These are phyloP conservation scores for Kazachstania africana DNA, from an alignment of 805 yeast genomes.

Conservation along the genomic window DNA sequence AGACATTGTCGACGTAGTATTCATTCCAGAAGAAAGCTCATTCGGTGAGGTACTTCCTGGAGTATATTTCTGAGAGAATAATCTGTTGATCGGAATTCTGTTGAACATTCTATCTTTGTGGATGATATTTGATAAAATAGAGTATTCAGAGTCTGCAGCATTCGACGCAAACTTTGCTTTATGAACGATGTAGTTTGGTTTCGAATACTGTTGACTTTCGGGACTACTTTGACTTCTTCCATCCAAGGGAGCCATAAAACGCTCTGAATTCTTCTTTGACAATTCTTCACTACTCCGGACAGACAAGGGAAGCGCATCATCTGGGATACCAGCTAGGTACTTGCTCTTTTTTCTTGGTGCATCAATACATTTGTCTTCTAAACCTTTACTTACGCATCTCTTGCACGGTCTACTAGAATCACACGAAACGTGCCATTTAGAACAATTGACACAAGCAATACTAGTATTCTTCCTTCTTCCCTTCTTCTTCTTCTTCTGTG, in stretches of 20 bases:
- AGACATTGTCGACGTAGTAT: constrained; percentile 1
- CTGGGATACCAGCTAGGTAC: constrained; percentile 55
- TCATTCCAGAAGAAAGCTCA: neutral
- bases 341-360: constrained; percentile 84
- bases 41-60: neutral
- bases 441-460: constrained; percentile 86
- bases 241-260: too few relatives aligned
- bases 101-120: constrained; percentile 27
- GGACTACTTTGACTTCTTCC: too few relatives aligned
- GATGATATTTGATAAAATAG: constrained; percentile 54
- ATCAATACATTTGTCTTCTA: constrained; percentile 64
- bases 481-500: constrained; percentile 4
- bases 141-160: constrained; percentile 66
- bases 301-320: constrained; percentile 12
- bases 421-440: constrained; percentile 85
- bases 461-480: constrained; percentile 51
- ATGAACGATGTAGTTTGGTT: constrained; percentile 27
- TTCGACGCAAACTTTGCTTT: constrained; percentile 50
- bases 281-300: constrained; percentile 2
- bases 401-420: constrained; percentile 74
- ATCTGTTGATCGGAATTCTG: constrained; percentile 19
- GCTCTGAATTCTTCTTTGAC: neutral
- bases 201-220: constrained; percentile 13
- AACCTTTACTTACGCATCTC: constrained; percentile 61
- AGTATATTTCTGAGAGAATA: constrained; percentile 8